These are phyloP conservation scores for Zymoseptoria tritici DNA, from an alignment of 2,329 filamentous ascomycete genomes.

Conservation along the genomic window DNA sequence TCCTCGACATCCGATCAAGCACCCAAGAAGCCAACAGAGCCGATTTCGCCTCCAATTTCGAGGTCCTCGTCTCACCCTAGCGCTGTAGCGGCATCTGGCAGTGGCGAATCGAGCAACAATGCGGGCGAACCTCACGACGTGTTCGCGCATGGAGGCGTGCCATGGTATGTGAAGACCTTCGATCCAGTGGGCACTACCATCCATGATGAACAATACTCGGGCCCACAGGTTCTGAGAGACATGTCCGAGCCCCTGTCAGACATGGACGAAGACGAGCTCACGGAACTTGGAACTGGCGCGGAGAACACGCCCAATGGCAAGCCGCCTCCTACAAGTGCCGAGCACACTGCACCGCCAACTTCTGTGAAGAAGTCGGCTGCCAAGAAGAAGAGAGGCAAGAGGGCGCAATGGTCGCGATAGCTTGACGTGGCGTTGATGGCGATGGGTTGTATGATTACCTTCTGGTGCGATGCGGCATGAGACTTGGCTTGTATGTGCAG, in stretches of 20 bases:
- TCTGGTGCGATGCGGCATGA: not conserved
- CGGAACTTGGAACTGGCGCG: slow-evolving; percentile 42
- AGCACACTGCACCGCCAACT: not conserved
- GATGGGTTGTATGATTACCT: not conserved
- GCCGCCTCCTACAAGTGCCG: slow-evolving; percentile 1
- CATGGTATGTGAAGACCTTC: slow-evolving; percentile 82
- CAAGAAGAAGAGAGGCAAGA: slow-evolving; percentile 2
- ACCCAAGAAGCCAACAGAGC: slow-evolving; percentile 22
- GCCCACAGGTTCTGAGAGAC: slow-evolving; percentile 60
- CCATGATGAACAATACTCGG: slow-evolving; percentile 65
- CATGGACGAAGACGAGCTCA: slow-evolving; percentile 82
- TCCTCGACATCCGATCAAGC: slow-evolving; percentile 13
- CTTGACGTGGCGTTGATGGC: not conserved
- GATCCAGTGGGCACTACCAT: slow-evolving; percentile 74
- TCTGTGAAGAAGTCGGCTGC: slow-evolving; percentile 2
- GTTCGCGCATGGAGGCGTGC: slow-evolving; percentile 63
- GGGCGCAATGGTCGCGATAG: slow-evolving; percentile 6
- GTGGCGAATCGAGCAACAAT: slow-evolving; percentile 8
- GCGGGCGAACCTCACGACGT: slow-evolving; percentile 32
- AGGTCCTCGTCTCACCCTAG: slow-evolving; percentile 14
- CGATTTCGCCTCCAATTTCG: slow-evolving; percentile 30
- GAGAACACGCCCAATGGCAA: slow-evolving; percentile 13
- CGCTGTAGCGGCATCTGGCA: slow-evolving; percentile 8
- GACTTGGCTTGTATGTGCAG: not conserved
- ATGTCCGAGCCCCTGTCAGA: slow-evolving; percentile 79